Evolutionary conservation across 106 monocot genomes (phyloP), one percentile per base, ranked within the genome.

Genomic region (Allium sativum): DNA sequence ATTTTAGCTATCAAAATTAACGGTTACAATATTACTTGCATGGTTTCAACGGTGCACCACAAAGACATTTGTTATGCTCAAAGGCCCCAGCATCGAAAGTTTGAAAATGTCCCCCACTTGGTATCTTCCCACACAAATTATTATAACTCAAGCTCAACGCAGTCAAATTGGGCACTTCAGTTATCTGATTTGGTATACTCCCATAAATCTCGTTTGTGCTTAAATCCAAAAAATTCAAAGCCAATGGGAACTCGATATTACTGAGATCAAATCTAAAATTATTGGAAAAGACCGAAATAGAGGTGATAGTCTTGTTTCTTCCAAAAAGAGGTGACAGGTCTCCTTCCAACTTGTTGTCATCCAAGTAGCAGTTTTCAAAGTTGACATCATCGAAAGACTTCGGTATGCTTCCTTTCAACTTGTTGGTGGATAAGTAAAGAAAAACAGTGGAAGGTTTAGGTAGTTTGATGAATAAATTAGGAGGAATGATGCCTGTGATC

Each of bases 381-480:
- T 14, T 54, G 19, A 54, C n/a, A 18, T 54, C 17, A 15, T 4
- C 54, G 18, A 85, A 85, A 40, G 40, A 58, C 15, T 50, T 50
- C 8, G 48, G 48, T 0, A 50, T 50, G 48, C 15, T 15, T 50
- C 48, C 48, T 50, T 11, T 50, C 8, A 85, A 53, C 58, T 19
- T 9, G 64, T 85, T 80, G 70, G 73, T 19, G 4, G 80, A 50
- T 50, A 50, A 15, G 48, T 15, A 12, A 15, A 50, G 48, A 31
- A 31, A 31, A 11, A 12, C 48, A 50, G 48, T 15, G 48, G 13
- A 11, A 50, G 48, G 48, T 11, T 50, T 50, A 7, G 13, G 13
- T 12, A 15, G 50, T 12, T 69, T 63, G 18, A 15, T 55, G 18
- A 13, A 55, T 1, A 55, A 19, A 55, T 72, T 20, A 53, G 50